Evolutionary conservation across 129 eudicot species (phyloP).

Genomic region (Sambucus nigra): DNA sequence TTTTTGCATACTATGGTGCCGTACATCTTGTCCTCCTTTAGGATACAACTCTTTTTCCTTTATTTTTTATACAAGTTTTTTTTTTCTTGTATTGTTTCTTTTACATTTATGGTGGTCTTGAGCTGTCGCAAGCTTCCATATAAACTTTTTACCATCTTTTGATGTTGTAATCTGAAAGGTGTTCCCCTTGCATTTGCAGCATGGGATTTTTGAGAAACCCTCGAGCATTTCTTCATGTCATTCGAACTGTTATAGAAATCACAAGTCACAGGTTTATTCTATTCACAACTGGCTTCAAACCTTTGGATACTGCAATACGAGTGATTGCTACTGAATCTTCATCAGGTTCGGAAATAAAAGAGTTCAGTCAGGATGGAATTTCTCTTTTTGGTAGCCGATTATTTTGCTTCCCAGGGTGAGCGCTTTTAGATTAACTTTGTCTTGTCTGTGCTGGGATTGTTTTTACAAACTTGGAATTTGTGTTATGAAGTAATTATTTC

Average conservation of each 20-base stretch:
- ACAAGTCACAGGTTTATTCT: conserved; percentile 54
- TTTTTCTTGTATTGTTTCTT: too few relatives aligned
- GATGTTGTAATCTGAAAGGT: conserved; percentile 12
- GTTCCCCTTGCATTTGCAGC: conserved; percentile 30
- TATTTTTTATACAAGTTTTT: too few relatives aligned
- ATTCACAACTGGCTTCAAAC: conserved; percentile 74
- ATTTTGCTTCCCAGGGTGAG: conserved; percentile 84
- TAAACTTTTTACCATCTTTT: neutral
- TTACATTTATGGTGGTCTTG: conserved; percentile 1
- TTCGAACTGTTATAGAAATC: conserved; percentile 32
- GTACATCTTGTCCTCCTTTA: too few relatives aligned
- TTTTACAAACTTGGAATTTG: neutral
- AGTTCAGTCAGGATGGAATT: conserved; percentile 29
- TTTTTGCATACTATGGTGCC: too few relatives aligned
- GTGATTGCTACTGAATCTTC: conserved; percentile 34
- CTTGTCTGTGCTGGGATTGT: conserved; percentile 1
- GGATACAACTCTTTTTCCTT: too few relatives aligned
- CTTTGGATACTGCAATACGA: conserved; percentile 52
- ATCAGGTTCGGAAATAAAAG: conserved; percentile 26
- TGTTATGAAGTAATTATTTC: too few relatives aligned
- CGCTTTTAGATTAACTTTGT: too few relatives aligned
- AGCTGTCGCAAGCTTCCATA: neutral
- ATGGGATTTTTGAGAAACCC: conserved; percentile 86
- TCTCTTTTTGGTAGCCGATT: conserved; percentile 45
- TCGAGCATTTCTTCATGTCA: conserved; percentile 41